These are phyloP conservation scores for Candida awuae DNA, from an alignment of 805 yeast species.

Conservation along the genomic window DNA sequence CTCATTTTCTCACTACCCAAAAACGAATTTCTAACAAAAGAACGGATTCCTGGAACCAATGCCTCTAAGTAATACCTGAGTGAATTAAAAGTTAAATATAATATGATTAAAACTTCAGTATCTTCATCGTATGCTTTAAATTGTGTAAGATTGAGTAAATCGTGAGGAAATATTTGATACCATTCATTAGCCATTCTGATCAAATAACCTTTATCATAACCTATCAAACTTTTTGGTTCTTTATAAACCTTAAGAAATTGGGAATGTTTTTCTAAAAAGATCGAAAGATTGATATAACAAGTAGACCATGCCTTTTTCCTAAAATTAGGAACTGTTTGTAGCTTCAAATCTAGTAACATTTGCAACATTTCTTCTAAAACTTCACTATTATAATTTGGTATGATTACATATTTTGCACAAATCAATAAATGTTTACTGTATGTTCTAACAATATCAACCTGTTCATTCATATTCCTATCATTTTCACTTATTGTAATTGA, in stretches of 20 bases:
- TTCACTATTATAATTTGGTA: neutral
- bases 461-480: neutral
- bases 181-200: slow-evolving; percentile 4
- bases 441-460: neutral
- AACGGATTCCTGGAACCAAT: slow-evolving; percentile 2
- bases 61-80: slow-evolving; percentile 3
- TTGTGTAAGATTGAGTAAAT: neutral
- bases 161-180: slow-evolving; percentile 7
- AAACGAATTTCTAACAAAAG: slow-evolving; percentile 1
- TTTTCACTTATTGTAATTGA: slow-evolving; percentile 5
- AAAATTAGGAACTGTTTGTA: neutral
- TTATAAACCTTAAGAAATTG: neutral
- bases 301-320: neutral
- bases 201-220: slow-evolving; percentile 3
- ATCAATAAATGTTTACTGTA: neutral
- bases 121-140: neutral
- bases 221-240: slow-evolving; percentile 1
- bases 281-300: neutral
- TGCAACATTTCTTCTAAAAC: neutral
- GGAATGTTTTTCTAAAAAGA: slow-evolving; percentile 3
- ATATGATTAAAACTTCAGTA: neutral
- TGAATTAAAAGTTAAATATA: neutral
- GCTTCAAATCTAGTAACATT: neutral
- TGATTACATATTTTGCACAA: neutral
- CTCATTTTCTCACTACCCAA: neutral